Base-by-base conservation (phyloP, 2,329 filamentous ascomycete genomes). In the Polytolypa hystricis region DNA sequence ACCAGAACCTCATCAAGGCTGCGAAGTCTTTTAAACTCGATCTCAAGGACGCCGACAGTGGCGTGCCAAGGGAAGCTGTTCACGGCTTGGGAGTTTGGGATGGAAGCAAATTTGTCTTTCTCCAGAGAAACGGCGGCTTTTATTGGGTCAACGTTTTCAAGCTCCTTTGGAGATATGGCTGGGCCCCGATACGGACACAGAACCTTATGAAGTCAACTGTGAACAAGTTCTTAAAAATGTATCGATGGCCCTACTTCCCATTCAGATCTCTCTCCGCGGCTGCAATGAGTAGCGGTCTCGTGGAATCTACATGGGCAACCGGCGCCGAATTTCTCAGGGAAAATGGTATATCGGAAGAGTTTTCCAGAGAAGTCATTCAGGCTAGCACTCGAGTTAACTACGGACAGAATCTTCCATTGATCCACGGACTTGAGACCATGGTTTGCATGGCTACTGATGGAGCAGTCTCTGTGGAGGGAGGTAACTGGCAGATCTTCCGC, bases 401-500 rank as follows among this genome's bases (percentile, higher is more conserved):
- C 60, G 91, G 83, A 1, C 84, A 87, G 33, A 95, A 96, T 48
- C 60, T 96, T 9, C 73, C 68, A n/a, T 66, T 77, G 23, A 91
- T 96, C 32, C 87, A 96, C 51, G 91, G 85, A 0, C 62, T 98
- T 1, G 85, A 93, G 51, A 77, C 87, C 1, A 85, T 95, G 81
- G 81, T 93, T 2, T 89, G 86, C 29, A 84, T 96, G 77, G 83
- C 87, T 2, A 82, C 86, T 0, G 80, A 89, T 35, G 86, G 85
- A 5, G 84, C 87, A 0, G 75, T 86, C 55, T 69, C 81, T 12
- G 73, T 96, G 1, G 60, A 73, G 10, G 86, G 86, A 5, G 91
- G 91, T 2, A 98, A 96, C 57, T 96, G 87, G 86, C 78, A 76
- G 49, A 94, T 98, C 37, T 98, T 98, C 53, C 71, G 79, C n/a